A percentile compares a stretch with the other conserved stretches of the same genome.
Conservation (phyloP, 768 basidiomycete genomes). For the Trametopsis cervina region DNA sequence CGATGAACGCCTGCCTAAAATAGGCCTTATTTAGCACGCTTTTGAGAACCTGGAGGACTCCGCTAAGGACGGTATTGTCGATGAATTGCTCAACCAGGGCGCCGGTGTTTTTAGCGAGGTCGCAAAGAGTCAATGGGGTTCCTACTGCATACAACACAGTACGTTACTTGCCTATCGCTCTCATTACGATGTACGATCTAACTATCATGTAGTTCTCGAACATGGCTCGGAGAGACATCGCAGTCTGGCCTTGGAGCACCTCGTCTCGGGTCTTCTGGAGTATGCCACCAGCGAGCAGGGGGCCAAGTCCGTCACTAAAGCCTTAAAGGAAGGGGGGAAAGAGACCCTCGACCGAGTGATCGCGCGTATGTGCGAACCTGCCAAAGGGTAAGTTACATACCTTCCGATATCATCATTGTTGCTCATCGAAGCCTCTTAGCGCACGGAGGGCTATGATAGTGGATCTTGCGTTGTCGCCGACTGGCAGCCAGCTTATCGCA, state of each 20-base stretch:
- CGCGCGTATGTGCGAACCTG: slow-evolving; percentile 79
- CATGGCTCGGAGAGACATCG: slow-evolving; percentile 76
- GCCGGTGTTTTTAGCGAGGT: slow-evolving; percentile 63
- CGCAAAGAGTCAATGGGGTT: slow-evolving; percentile 84
- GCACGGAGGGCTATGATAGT: slow-evolving; percentile 81
- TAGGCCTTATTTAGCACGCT: slow-evolving; percentile 49
- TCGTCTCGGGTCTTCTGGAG: slow-evolving; percentile 69
- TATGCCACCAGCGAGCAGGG: slow-evolving; percentile 82
- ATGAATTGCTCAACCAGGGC: slow-evolving; percentile 75
- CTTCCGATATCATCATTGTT: slow-evolving; percentile 15
- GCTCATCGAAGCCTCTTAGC: slow-evolving; percentile 15
- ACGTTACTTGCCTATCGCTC: slow-evolving; percentile 26
- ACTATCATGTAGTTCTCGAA: slow-evolving; percentile 54
- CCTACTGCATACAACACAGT: slow-evolving; percentile 85
- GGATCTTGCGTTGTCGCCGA: slow-evolving; percentile 75
- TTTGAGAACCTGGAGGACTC: slow-evolving; percentile 82
- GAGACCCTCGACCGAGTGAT: slow-evolving; percentile 71
- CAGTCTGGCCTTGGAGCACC: slow-evolving; percentile 69
- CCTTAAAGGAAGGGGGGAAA: slow-evolving; percentile 77
- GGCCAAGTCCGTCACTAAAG: slow-evolving; percentile 82
- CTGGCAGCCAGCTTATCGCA: slow-evolving; percentile 82
- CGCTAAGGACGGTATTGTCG: slow-evolving; percentile 79
- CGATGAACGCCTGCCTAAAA: not conserved
- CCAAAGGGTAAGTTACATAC: slow-evolving; percentile 52
- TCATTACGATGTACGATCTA: not conserved